Evolutionary conservation across 1,284 basidiomycete species (phyloP).

Genomic region (Trametes versicolor): DNA sequence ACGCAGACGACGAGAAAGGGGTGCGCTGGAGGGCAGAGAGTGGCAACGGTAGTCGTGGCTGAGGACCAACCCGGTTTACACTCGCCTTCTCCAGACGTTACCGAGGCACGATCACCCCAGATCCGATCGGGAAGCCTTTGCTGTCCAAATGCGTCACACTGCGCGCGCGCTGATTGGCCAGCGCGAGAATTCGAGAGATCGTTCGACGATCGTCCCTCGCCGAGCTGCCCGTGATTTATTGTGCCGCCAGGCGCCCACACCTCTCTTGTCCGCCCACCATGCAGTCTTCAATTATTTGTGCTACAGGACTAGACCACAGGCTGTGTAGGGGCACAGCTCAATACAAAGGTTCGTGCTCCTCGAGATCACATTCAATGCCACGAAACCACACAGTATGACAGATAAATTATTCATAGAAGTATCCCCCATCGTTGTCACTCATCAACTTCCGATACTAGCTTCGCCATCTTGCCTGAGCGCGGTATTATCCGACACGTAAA

Average conservation of each 20-base stretch:
- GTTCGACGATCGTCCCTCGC: conserved; percentile 28
- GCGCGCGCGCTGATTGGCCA: conserved; percentile 28
- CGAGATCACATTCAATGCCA: too few species aligned
- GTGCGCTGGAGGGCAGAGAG: conserved; percentile 12
- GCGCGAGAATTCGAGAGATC: conserved; percentile 26
- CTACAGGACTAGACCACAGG: too few species aligned
- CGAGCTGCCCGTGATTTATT: conserved; percentile 11
- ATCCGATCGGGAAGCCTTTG: conserved; percentile 38
- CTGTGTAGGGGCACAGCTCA: too few species aligned
- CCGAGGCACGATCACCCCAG: conserved; percentile 31
- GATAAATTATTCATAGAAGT: too few species aligned
- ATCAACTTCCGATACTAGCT: background rate
- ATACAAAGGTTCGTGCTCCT: too few species aligned
- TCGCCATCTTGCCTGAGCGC: conserved; percentile 17
- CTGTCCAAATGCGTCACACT: conserved; percentile 19
- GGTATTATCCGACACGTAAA: conserved; percentile 26
- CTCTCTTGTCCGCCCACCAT: background rate
- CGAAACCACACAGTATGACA: too few species aligned
- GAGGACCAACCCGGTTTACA: conserved; percentile 24
- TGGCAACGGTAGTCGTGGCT: conserved; percentile 32
- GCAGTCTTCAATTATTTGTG: too few species aligned
- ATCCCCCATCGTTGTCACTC: background rate
- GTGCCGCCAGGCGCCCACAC: background rate
- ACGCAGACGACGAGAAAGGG: background rate
- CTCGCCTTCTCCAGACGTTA: conserved; percentile 11